phyloP scores from a whole-genome alignment of 2,329 filamentous ascomycete genomes.

The Xylariaceae sp. region DNA sequence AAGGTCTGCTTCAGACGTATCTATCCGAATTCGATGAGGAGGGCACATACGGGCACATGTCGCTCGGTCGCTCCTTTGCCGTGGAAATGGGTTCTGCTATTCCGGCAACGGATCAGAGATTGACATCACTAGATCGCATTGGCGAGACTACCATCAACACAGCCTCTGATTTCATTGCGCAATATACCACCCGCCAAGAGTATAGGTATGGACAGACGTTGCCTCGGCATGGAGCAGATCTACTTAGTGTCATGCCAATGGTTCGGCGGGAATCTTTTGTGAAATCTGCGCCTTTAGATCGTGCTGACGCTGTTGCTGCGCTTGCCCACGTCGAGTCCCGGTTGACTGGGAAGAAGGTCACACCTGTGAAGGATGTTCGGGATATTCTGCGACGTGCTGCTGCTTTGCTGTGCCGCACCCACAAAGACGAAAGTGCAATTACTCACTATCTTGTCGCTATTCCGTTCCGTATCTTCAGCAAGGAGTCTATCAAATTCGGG shows the following conservation, averaged over 20 bases:
- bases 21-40: conserved; percentile 93
- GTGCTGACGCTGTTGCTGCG: conserved; percentile 57
- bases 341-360: conserved; percentile 62
- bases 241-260: conserved; percentile 57
- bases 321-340: conserved; percentile 70
- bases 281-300: conserved; percentile 50
- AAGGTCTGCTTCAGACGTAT: conserved; percentile 92
- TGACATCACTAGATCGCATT: conserved; percentile 74
- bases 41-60: conserved; percentile 84
- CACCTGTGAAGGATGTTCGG: conserved; percentile 70
- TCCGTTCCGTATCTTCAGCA: conserved; percentile 88
- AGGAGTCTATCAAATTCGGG: conserved; percentile 91
- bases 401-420: conserved; percentile 75
- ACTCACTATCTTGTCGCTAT: conserved; percentile 86
- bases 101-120: conserved; percentile 77
- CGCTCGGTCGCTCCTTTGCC: conserved; percentile 88
- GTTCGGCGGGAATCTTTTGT: conserved; percentile 51
- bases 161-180: conserved; percentile 91
- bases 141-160: conserved; percentile 77
- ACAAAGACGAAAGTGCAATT: conserved; percentile 70
- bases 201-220: conserved; percentile 82
- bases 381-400: conserved; percentile 82
- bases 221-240: conserved; percentile 63
- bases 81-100: conserved; percentile 86
- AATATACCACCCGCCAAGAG: conserved; percentile 94